Evolutionary conservation across 495 filamentous ascomycete genomes (phyloP), one percentile per base, ranked within the genome.

Genomic region (Tuber microsphaerosporum): DNA sequence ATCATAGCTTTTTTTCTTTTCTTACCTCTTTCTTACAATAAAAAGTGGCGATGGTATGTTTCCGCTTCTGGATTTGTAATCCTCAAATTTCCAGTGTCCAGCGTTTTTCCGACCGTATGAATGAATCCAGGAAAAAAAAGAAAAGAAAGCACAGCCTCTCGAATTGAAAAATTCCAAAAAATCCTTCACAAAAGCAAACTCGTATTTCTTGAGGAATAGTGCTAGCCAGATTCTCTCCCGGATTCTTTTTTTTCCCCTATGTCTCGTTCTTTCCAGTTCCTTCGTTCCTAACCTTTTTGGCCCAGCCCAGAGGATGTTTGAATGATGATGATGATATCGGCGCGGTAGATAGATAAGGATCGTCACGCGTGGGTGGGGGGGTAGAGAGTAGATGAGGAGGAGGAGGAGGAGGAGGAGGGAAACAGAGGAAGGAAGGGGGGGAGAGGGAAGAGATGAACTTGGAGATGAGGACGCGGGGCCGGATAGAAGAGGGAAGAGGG

Each of bases 261-360:
- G 56, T 17, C 31, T 65, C 76, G 65, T 70, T 79, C 26, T 69
- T 73, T 69, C 7, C 26, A 48, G 43, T 75, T 75, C 44, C 26
- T 79, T 71, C 73, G 37, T 79, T 69, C 77, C 77, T 65, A 65
- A 65, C 56, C 56, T 65, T 65, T 65, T 79, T 75, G 76, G 77
- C 73, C 77, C 76, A 79, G 77, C 77, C 77, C 70, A 68, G 61
- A 79, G 72, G 73, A n/a, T 65, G 56, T 34, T 26, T 19, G n/a
- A n/a, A n/a, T n/a, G n/a, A n/a, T 26, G 56, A 65, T 65, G 56
- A 65, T 26, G 56, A 65, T 65, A 65, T 34, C 14, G 26, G 56
- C 6, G 14, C 31, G 9, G 56, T 34, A 65, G 56, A 65, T 65
- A 65, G 56, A 65, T 65, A 65, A 65, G 26, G 26, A 34, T 34